Evolutionary conservation across 129 eudicot species (phyloP).

Genomic region (Flaveria robusta): DNA sequence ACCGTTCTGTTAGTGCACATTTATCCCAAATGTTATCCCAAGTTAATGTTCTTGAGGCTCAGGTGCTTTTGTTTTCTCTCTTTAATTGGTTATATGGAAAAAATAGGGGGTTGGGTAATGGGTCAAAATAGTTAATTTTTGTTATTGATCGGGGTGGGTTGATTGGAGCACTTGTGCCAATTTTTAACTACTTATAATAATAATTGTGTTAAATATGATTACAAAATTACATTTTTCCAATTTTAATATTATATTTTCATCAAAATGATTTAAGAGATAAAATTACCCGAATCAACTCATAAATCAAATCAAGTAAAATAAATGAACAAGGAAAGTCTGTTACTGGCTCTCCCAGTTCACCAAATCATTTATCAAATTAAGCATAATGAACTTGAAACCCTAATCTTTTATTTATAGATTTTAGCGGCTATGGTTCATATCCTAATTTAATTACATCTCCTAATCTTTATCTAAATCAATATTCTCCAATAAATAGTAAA

Average conservation of each 20-base stretch:
- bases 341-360: no score
- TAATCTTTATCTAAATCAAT: neutral
- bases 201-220: neutral
- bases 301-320: neutral
- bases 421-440: no score
- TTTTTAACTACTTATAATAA: neutral
- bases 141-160: neutral
- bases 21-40: slow-evolving; percentile 83
- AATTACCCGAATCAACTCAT: neutral
- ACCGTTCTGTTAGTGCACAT: slow-evolving; percentile 72
- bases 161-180: neutral
- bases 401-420: no score
- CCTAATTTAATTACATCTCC: neutral
- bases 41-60: slow-evolving; percentile 92
- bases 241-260: no score
- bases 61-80: slow-evolving; percentile 50
- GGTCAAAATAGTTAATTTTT: neutral
- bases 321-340: no score
- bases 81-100: neutral
- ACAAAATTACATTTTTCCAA: neutral
- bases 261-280: no score
- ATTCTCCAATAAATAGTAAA: no score
- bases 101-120: neutral
- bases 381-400: no score
- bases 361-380: no score